These are phyloP conservation scores for Gnomoniopsis smithogilvyi DNA, from an alignment of 2,329 filamentous ascomycete genomes.

Conservation along the genomic window DNA sequence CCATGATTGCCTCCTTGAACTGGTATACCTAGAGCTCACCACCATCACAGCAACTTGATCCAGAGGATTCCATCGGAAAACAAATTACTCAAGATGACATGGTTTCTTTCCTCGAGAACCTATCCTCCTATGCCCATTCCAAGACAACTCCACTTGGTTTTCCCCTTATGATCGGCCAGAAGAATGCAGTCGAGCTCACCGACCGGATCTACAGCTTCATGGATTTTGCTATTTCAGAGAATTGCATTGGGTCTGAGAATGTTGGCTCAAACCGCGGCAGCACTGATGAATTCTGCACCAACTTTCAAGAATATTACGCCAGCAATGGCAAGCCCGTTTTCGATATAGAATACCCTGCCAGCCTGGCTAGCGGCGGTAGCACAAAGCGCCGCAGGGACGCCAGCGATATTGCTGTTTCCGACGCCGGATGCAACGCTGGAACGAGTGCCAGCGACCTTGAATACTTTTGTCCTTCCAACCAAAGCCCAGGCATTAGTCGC, in stretches of 20 bases:
- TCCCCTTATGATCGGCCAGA: constrained; percentile 15
- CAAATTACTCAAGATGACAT: constrained; percentile 15
- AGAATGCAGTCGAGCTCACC: constrained; percentile 11
- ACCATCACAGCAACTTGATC: neutral
- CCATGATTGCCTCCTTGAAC: too few species aligned
- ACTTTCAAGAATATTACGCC: constrained; percentile 10
- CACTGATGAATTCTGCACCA: constrained; percentile 8
- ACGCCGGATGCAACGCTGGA: constrained; percentile 2
- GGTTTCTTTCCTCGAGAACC: constrained; percentile 6
- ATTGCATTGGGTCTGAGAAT: constrained; percentile 5
- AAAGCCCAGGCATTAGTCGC: constrained; percentile 9
- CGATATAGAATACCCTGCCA: constrained; percentile 16
- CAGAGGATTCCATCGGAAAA: constrained; percentile 12
- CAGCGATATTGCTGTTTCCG: neutral
- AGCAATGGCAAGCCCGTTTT: constrained; percentile 13
- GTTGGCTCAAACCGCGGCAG: constrained; percentile 5
- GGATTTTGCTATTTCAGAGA: constrained; percentile 15
- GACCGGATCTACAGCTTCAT: constrained; percentile 4
- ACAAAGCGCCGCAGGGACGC: neutral
- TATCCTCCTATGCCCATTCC: constrained; percentile 8
- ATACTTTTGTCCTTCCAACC: neutral
- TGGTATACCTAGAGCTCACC: neutral
- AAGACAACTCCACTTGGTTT: constrained; percentile 9
- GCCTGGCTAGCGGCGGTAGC: constrained; percentile 3
- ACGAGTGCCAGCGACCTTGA: neutral